Evolutionary conservation across 495 filamentous ascomycete species (phyloP), one percentile per base, ranked within the genome.

Genomic region (Coniosporium apollinis): DNA sequence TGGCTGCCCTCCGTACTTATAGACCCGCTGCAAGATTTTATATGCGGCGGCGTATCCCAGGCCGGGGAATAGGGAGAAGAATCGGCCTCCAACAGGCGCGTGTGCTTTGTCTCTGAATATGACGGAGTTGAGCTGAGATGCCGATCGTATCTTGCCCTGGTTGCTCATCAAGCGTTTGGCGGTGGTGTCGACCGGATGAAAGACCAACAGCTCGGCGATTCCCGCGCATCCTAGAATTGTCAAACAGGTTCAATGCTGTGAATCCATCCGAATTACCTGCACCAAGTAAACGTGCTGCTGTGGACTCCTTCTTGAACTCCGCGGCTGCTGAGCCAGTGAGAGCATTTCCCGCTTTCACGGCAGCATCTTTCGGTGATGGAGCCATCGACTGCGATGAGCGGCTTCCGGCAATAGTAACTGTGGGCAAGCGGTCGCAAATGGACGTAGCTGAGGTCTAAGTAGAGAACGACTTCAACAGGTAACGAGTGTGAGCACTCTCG

Each of bases 81-180:
- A 94, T 52, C 94, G 94, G 41, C 65, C 65, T 16, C 63, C 67
- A 5, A 68, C 43, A 28, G 79, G 42, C 8, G 80, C 83, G 41
- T 61, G 52, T 44, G 86, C 82, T 55, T 81, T 79, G 43, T 94
- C 81, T 60, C 76, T 89, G 67, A 99, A 96, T 52, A 99, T 78
- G 56, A 96, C 82, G 41, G 72, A 58, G 56, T 94, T 94, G 44
- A 96, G 65, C 46, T 74, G 67, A 13, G 64, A 38, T 11, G 58
- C 30, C 19, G 62, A 68, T 83, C 48, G 16, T 18, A 15, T 14
- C 31, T 31, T 10, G 38, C 15, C 18, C 26, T 16, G 78, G 58
- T 99, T 96, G 75, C 84, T 93, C 89, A 99, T 99, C 61, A 99
- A 74, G 30, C 89, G 82, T 67, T 99, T 99, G 31, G 89, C 85